Base-by-base conservation (phyloP, 768 basidiomycete genomes). In the Russula emetica region DNA sequence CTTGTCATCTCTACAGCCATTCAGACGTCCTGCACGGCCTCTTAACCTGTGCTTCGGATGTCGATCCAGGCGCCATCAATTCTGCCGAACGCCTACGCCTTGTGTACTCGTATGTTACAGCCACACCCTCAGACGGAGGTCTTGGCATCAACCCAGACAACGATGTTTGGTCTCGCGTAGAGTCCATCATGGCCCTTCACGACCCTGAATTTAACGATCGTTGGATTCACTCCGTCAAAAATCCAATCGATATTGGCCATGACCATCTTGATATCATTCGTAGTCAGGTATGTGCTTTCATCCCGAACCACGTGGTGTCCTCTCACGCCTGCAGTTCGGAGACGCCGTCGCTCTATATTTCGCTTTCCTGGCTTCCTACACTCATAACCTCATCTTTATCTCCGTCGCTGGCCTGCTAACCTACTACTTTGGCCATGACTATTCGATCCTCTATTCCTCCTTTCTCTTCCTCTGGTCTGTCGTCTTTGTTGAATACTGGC, bases 401-500 rank as follows among this genome's bases (percentile, higher is more conserved):
- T 85, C 94, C 2, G 71, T 75, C 18, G 76, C 92, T 45, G 94
- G 94, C 1, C 69, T 85, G 53, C 55, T 83, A 22, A 87, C 85
- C 72, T 92, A 85, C 76, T 81, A 85, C 75, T 80, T 89, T 70
- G 82, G 84, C 30, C 79, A 81, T 0, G 82, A 87, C 0, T 98
- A 94, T 75, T 87, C 88, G 10, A 82, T 88, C 13, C 51, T 83
- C 32, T 98, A 94, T 73, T 92, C 92, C 0, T 75, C 81, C 58
- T 74, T 90, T 24, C 76, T 96, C 53, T 82, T 85, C n/a, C 60
- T 94, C 3, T 99, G 95, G 91, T 87, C 89, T 0, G 80, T 93
- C 53, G 74, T 82, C 22, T 96, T 95, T 70, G 88, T 95, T 66
- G 94, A 98, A 73, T 88, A 86, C 79, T 99, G 96, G 96, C 83